phyloP scores from a whole-genome alignment of 2,329 filamentous ascomycete genomes.

The Cladosporium sp. region DNA sequence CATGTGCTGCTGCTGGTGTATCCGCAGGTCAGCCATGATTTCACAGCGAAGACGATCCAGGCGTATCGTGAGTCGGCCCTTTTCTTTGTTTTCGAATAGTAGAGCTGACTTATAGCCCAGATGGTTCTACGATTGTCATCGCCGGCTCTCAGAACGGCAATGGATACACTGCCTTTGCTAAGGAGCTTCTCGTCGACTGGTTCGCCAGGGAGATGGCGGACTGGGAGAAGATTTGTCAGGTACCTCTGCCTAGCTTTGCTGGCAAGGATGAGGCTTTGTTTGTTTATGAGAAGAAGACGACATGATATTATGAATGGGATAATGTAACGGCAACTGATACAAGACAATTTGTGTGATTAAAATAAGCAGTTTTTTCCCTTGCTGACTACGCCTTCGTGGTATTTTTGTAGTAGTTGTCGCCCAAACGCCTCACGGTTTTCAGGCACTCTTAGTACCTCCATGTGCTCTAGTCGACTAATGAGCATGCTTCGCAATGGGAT shows the following conservation, averaged over 20 bases:
- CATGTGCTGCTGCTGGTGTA: slow-evolving; percentile 67
- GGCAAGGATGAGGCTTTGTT: slow-evolving; percentile 74
- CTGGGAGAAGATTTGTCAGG: slow-evolving; percentile 59
- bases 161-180: slow-evolving; percentile 67
- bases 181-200: slow-evolving; percentile 62
- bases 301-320: background rate
- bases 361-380: too few relatives aligned
- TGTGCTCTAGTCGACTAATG: too few relatives aligned
- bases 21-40: slow-evolving; percentile 63
- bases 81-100: slow-evolving; percentile 31
- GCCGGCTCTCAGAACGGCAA: slow-evolving; percentile 72
- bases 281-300: slow-evolving; percentile 49
- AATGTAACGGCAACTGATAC: too few relatives aligned
- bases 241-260: slow-evolving; percentile 69
- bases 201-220: slow-evolving; percentile 53
- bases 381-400: too few relatives aligned
- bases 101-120: slow-evolving; percentile 14
- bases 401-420: too few relatives aligned
- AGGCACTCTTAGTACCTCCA: too few relatives aligned
- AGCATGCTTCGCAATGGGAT: too few relatives aligned
- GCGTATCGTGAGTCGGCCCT: slow-evolving; percentile 47
- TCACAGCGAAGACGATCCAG: slow-evolving; percentile 59
- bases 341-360: too few relatives aligned
- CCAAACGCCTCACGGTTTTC: too few relatives aligned
- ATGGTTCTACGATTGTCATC: slow-evolving; percentile 62